A percentile compares a stretch with the other conserved stretches of the same genome.
Conservation (phyloP, 1,284 basidiomycete species). For the Fomitiporia mediterranea region DNA sequence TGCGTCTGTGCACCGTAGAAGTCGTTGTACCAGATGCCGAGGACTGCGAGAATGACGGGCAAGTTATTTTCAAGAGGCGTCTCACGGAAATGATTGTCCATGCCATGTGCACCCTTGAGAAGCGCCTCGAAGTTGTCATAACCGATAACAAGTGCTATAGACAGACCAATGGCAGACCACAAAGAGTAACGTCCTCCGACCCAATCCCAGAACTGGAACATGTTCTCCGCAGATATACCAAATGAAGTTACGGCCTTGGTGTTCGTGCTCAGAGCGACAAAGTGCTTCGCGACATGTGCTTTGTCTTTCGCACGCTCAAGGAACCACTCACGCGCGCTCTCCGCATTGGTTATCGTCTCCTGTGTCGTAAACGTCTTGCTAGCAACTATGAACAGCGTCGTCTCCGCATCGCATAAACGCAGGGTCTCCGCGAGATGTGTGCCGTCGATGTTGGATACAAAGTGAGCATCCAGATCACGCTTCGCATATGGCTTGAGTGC, state of each 20-base stretch:
- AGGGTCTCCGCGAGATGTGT: slow-evolving; percentile 94
- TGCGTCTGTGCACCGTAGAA: slow-evolving; percentile 96
- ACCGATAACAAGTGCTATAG: slow-evolving; percentile 90
- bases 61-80: slow-evolving; percentile 88
- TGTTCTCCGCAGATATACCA: slow-evolving; percentile 89
- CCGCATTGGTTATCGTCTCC: slow-evolving; percentile 98
- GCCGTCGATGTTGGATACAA: slow-evolving; percentile 98
- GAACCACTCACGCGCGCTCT: slow-evolving; percentile 95
- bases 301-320: slow-evolving; percentile 79
- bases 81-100: slow-evolving; percentile 95
- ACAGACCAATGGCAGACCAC: slow-evolving; percentile 97
- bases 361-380: slow-evolving; percentile 99
- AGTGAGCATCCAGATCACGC: slow-evolving; percentile 83
- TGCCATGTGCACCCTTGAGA: slow-evolving; percentile 90
- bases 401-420: slow-evolving; percentile 82
- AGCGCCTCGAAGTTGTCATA: slow-evolving; percentile 93
- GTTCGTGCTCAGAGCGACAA: slow-evolving; percentile 97
- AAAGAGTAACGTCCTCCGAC: slow-evolving; percentile 97
- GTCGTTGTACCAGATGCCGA: slow-evolving; percentile 99
- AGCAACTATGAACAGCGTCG: slow-evolving; percentile 95
- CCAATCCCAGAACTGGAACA: slow-evolving; percentile 99
- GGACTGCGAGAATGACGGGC: slow-evolving; percentile 86
- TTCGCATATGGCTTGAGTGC: slow-evolving; percentile 92
- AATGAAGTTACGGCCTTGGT: slow-evolving; percentile 93
- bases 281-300: slow-evolving; percentile 96